Base-by-base conservation (phyloP, 331 rosid genomes). In the Pyracantha coccinea region DNA sequence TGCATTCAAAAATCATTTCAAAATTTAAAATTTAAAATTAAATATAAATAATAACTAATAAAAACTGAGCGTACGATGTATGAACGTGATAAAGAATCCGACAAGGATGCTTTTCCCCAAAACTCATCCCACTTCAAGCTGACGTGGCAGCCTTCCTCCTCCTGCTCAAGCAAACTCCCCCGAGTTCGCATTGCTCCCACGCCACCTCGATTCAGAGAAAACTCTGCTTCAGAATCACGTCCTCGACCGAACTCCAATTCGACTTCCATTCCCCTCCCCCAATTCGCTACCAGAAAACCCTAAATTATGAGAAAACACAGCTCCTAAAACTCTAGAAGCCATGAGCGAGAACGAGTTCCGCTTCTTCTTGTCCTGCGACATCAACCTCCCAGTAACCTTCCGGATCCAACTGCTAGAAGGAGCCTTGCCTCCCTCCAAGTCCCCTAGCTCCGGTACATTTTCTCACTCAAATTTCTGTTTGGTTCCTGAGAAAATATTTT, bases 351-450 rank as follows among this genome's bases (percentile, higher is more conserved):
- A 86, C 87, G 99, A 94, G 86, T 94, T 94, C 76, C 87, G 99
- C 57, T 94, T 94, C 92, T 92, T 92, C 89, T 77, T 94, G 87
- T 92, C 99, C 16, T 92, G 99, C 78, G 99, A 94, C 71, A 94
- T 94, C 82, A 92, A 90, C 72, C 96, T 94, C 69, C 97, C 97
- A 2, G 89, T 92, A 8, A 90, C 96, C 59, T 89, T 94, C 77
- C 92, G 93, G 24, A 85, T 92, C 41, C 92, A 94, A 35, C 80
- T 88, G 45, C 84, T 94, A 28, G 99, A 94, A 73, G 99, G 99
- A 53, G 80, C 57, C 78, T 87, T 92, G 52, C 89, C 87, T 72
- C 79, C 80, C 44, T 61, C 83, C 44, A 86, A 87, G 66, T 80
- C 89, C 73, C 77, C 85, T 24, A 50, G 70, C 79, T 83, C 88